Evolutionary conservation across 768 basidiomycete species (phyloP).

Genomic region (Hygrophorus pudorinus): DNA sequence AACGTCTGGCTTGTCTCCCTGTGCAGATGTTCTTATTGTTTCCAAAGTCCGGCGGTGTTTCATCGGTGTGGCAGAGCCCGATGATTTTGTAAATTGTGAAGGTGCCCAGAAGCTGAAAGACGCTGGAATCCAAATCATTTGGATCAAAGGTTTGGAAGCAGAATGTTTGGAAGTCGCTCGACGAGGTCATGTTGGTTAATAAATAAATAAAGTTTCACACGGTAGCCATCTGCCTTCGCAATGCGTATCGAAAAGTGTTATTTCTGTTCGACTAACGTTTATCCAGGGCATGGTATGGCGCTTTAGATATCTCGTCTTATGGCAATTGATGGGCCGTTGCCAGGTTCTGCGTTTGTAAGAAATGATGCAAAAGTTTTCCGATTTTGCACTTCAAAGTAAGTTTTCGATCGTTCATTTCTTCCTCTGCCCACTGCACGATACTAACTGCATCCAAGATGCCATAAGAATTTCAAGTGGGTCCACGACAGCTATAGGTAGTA

Average conservation of each 20-base stretch:
- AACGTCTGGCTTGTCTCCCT: constrained; percentile 79
- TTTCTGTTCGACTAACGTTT: constrained; percentile 94
- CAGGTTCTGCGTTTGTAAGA: constrained; percentile 90
- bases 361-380: constrained; percentile 98
- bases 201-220: constrained; percentile 4
- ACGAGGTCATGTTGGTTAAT: constrained; percentile 13
- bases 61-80: constrained; percentile 86
- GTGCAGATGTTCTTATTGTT: constrained; percentile 72
- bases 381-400: constrained; percentile 95
- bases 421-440: background rate
- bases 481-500: background rate
- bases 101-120: constrained; percentile 65
- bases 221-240: constrained; percentile 2
- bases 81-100: constrained; percentile 90
- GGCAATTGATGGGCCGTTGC: background rate
- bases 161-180: constrained; percentile 79
- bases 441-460: constrained; percentile 50
- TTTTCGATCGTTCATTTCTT: constrained; percentile 4
- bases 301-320: background rate
- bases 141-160: constrained; percentile 64
- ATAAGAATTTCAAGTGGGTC: constrained; percentile 98
- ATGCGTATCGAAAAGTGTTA: constrained; percentile 99
- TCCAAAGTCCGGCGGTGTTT: constrained; percentile 67
- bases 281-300: constrained; percentile 83
- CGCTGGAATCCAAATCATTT: constrained; percentile 67